Evolutionary conservation across 2,329 filamentous ascomycete species (phyloP).

Genomic region (Colletotrichum lentis): DNA sequence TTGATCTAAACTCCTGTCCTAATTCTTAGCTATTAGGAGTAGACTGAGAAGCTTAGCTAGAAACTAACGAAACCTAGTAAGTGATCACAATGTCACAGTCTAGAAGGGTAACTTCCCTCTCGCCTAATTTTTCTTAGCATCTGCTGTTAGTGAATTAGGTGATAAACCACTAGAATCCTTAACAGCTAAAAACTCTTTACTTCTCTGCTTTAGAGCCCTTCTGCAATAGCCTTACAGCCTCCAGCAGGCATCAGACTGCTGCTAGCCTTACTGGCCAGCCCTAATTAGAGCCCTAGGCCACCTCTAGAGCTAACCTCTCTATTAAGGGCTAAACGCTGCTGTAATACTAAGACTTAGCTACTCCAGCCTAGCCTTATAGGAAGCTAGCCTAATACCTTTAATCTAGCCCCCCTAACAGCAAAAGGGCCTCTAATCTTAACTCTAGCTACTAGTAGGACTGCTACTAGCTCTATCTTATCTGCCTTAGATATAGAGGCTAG

Average conservation of each 20-base stretch:
- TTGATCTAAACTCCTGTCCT: too few species aligned
- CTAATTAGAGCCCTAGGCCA: not conserved
- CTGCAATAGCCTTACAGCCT: not conserved
- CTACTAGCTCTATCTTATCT: not conserved
- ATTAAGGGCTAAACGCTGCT: not conserved
- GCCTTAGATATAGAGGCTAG: constrained; percentile 1
- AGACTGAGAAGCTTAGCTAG: too few species aligned
- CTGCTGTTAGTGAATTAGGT: not conserved
- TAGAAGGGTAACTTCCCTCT: constrained; percentile 13
- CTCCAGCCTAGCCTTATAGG: not conserved
- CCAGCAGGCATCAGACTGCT: not conserved
- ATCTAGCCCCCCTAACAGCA: not conserved
- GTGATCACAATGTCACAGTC: too few species aligned
- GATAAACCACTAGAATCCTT: not conserved
- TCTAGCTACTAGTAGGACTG: too few species aligned
- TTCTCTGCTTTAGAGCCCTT: not conserved
- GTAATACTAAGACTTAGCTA: not conserved
- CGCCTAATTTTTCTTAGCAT: constrained; percentile 10
- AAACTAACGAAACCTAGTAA: too few species aligned
- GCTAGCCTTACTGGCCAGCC: not conserved
- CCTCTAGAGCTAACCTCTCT: not conserved
- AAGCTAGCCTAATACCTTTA: constrained; percentile 6
- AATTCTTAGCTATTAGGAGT: too few species aligned
- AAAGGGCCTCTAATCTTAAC: not conserved
- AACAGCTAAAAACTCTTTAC: not conserved